Evolutionary conservation across 2,329 filamentous ascomycete species (phyloP), one percentile per base, ranked within the genome.

Genomic region (Hymenoscyphus albidus): DNA sequence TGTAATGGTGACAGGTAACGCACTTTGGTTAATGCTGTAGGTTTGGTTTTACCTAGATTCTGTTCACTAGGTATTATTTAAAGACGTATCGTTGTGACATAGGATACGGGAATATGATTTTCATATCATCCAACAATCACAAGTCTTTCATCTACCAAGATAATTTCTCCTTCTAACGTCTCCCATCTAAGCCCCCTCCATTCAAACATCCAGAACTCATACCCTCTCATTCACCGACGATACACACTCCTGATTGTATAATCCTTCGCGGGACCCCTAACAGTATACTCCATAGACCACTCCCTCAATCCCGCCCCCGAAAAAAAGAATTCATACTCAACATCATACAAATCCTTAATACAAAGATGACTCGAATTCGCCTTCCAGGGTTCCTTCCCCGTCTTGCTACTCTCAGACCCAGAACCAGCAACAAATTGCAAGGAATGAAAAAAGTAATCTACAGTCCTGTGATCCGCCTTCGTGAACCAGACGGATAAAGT

Each of bases 371-470:
- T 84, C 0, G 88, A 86, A 70, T 81, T 86, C 0, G 89, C 90
- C 54, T 78, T 76, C 86, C 88, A 91, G 10, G 62, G 64, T 68
- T 16, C 73, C 65, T 2, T 58, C 18, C 22, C 61, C 22, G 58
- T n/a, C n/a, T 14, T 58, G 22, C 27, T 22, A 18, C 48, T 16
- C 31, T 13, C 16, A 6, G 70, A 79, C 78, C 9, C 78, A 68
- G 27, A 78, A 65, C 3, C 27, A 27, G 27, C 27, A 27, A 69
- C 31, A 31, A 93, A 90, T 64, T 88, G 82, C n/a, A 93, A 78
- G 67, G 88, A 83, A 71, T 93, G 90, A 75, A 93, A 94, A 22
- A 93, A 78, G 68, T 92, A 90, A 72, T 92, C 90, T 0, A 88
- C 87, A 14, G 81, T 81, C 62, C 80, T 79, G 16, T 80, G 76